These are phyloP conservation scores for Paulownia fortunei DNA, from an alignment of 257 asterid genomes.

Conservation along the genomic window DNA sequence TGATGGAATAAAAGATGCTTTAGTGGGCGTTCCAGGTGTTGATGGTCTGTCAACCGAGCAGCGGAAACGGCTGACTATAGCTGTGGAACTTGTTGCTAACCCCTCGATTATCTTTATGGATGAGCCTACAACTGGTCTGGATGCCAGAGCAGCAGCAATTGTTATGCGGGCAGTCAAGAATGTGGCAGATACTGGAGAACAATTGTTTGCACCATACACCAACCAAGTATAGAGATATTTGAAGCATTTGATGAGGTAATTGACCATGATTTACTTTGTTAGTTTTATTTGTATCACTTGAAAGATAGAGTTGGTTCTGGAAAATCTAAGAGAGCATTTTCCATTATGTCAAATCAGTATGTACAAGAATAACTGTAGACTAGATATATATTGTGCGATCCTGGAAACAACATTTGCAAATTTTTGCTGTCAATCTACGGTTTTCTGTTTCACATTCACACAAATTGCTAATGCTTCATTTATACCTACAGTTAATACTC, in stretches of 20 bases:
- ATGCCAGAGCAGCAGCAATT: conserved; percentile 61
- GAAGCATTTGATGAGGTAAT: conserved; percentile 63
- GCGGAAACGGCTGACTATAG: conserved; percentile 57
- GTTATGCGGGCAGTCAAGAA: conserved; percentile 59
- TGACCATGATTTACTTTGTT: neutral
- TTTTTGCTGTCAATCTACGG: neutral
- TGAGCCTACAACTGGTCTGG: conserved; percentile 59
- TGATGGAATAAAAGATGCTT: conserved; percentile 53
- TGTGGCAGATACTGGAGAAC: conserved; percentile 55
- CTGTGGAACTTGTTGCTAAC: no score
- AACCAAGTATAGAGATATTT: conserved; percentile 58
- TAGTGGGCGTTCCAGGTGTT: conserved; percentile 51
- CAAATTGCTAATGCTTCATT: neutral
- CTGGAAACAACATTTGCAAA: no score
- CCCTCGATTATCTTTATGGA: no score
- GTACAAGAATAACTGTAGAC: neutral
- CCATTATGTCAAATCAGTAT: neutral
- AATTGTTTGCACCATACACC: conserved; percentile 60
- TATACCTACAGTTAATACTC: conserved; percentile 45
- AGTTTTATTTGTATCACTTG: neutral
- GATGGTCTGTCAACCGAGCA: conserved; percentile 60
- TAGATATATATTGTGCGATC: neutral
- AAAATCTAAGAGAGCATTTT: neutral
- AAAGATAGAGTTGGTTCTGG: neutral
- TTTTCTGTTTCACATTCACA: neutral